Evolutionary conservation across 192 early-diverging fungal genomes (phyloP), one percentile per base, ranked within the genome.

Genomic region (Coemansia sp.): DNA sequence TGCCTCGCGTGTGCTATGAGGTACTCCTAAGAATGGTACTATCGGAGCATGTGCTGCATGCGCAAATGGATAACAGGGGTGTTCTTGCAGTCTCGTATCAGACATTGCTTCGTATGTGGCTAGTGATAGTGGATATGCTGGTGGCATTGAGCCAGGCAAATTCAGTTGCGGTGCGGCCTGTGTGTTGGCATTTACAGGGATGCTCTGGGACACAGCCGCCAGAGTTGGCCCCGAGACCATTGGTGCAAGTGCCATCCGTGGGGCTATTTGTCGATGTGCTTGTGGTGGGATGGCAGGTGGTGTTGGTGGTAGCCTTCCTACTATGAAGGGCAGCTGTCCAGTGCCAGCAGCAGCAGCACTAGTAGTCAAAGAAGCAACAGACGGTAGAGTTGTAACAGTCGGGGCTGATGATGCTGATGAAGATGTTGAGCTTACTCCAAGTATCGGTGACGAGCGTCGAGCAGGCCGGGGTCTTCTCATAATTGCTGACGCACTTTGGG

Each of bases 371-470:
- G 35, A 7, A 37, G 35, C 35, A 7, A 12, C 35, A 37, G 35
- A 25, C 48, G 12, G 48, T 7, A 9, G 48, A 26, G 25, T 15
- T 21, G 48, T 8, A 25, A 23, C 15, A 20, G 42, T 6, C 20
- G 43, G 6, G 0, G 48, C 2, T 26, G 48, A 9, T 10, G 48
- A 25, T 8, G 25, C 48, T 13, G 23, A 2, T 26, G 25, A 2
- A 26, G 25, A 26, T 25, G 18, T 30, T 33, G 8, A 4, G 43
- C 13, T 49, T 0, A 0, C 21, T 26, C 23, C 25, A 26, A 13
- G 7, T 26, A 51, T 51, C 48, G 48, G 48, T 51, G 48, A 21
- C 7, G 48, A 51, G 48, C 25, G 48, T 51, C 48, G 23, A 51
- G 48, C 3, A 23, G 48, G 21, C 21, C 9, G 48, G 13, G 9